These are phyloP conservation scores for Raphanus raphanistrum DNA, from an alignment of 345 rosid species.

Conservation along the genomic window DNA sequence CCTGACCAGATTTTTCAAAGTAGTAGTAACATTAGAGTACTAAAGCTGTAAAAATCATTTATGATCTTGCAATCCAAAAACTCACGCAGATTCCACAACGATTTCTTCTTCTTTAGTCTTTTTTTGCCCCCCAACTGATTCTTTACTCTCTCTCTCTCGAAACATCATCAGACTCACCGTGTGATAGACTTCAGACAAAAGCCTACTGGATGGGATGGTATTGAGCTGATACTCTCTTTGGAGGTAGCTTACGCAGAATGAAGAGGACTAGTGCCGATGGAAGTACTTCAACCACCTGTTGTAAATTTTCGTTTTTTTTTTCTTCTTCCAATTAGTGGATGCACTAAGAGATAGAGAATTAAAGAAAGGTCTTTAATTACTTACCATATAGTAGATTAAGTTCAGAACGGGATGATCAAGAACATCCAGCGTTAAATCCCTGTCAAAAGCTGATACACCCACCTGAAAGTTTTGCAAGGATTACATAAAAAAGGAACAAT, in stretches of 20 bases:
- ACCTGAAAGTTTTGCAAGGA: conserved; percentile 46
- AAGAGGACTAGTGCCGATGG: conserved; percentile 93
- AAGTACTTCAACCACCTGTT: conserved; percentile 90
- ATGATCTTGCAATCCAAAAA: conserved; percentile 32
- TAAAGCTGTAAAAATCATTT: conserved; percentile 25
- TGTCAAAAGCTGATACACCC: conserved; percentile 77
- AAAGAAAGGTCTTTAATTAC: neutral
- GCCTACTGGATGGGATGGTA: conserved; percentile 85
- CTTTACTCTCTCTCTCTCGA: conserved; percentile 5
- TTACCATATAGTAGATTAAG: conserved; percentile 90
- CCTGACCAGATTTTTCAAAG: conserved; percentile 2
- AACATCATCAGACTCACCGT: conserved; percentile 21
- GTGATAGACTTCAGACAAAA: conserved; percentile 34
- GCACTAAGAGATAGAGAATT: neutral
- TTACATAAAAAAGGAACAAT: neutral
- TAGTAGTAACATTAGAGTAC: neutral
- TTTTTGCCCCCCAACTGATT: neutral
- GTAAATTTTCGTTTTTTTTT: neutral
- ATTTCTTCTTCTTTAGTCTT: conserved; percentile 11
- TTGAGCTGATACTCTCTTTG: conserved; percentile 89
- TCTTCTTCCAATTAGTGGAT: neutral
- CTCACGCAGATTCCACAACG: conserved; percentile 36
- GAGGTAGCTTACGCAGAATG: conserved; percentile 91
- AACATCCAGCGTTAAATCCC: conserved; percentile 78
- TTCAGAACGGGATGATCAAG: conserved; percentile 90